Conservation (phyloP, 2,329 filamentous ascomycete genomes). For the Colletotrichum tofieldiae region DNA sequence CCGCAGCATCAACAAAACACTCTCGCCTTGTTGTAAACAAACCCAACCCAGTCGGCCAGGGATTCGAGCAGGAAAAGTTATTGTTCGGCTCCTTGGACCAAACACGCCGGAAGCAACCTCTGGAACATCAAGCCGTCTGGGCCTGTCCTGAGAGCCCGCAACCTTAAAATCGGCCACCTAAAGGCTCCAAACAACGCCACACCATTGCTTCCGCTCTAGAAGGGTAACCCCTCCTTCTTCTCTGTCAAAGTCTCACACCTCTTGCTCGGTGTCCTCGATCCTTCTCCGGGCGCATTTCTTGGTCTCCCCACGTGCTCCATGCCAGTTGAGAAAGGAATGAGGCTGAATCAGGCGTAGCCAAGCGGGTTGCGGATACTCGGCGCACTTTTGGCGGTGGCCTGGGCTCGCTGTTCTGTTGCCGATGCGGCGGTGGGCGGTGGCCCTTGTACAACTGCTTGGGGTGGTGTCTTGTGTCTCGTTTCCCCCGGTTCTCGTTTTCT, state of each 20-base stretch:
- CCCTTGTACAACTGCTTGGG: constrained; percentile 37
- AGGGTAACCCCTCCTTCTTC: constrained; percentile 36
- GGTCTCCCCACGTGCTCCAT: constrained; percentile 42
- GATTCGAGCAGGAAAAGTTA: constrained; percentile 2
- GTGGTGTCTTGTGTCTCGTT: constrained; percentile 38
- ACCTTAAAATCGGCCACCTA: constrained; percentile 32
- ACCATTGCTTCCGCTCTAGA: constrained; percentile 42
- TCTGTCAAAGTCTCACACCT: constrained; percentile 28
- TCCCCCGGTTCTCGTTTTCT: constrained; percentile 37
- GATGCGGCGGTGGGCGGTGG: constrained; percentile 38
- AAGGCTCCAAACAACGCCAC: constrained; percentile 33
- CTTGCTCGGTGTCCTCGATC: constrained; percentile 36
- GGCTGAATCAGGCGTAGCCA: constrained; percentile 50
- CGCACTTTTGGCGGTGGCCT: constrained; percentile 41
- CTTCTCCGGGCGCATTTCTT: constrained; percentile 41
- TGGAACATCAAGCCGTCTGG: constrained; percentile 30
- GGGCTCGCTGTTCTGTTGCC: constrained; percentile 38
- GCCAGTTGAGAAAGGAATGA: constrained; percentile 47
- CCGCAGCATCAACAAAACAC: constrained; percentile 40
- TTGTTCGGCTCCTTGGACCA: constrained; percentile 22
- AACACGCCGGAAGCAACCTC: constrained; percentile 34
- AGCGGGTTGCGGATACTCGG: constrained; percentile 43
- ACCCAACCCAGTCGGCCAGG: constrained; percentile 20
- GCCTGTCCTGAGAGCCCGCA: constrained; percentile 37
- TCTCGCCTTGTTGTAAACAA: constrained; percentile 32